Conservation (phyloP, 2,329 filamentous ascomycete genomes). For the Magnaporthiopsis rhizophila region DNA sequence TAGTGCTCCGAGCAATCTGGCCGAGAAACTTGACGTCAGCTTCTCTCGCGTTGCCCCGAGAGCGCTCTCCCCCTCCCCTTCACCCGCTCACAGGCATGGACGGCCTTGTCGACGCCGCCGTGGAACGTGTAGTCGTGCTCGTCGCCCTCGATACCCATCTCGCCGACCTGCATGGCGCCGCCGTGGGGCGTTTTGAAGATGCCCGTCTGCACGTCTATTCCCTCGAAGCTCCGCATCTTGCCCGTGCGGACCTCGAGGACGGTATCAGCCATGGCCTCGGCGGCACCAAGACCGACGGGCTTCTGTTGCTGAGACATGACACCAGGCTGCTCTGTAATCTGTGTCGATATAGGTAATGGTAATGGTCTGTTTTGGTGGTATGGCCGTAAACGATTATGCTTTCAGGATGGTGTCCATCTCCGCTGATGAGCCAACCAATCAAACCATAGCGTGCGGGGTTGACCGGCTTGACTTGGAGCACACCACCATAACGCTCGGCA, state of each 20-base stretch:
- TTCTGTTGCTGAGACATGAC: background rate
- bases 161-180: slow-evolving; percentile 36
- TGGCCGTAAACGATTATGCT: no score
- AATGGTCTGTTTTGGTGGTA: no score
- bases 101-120: slow-evolving; percentile 54
- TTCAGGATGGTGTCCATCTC: no score
- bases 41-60: background rate
- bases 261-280: slow-evolving; percentile 33
- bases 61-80: no score
- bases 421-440: background rate
- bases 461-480: no score
- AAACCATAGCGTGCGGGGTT: background rate
- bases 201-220: slow-evolving; percentile 42
- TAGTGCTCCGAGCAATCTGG: slow-evolving; percentile 55
- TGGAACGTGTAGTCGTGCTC: slow-evolving; percentile 56
- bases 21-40: background rate
- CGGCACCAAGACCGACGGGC: slow-evolving; percentile 24
- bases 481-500: background rate
- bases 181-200: slow-evolving; percentile 44
- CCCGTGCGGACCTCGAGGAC: slow-evolving; percentile 50
- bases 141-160: slow-evolving; percentile 46
- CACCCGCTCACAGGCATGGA: slow-evolving; percentile 43
- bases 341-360: no score
- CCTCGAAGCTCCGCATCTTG: slow-evolving; percentile 45
- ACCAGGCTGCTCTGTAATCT: background rate